Percentiles rank a stretch among this genome's conserved stretches.
phyloP scores from a whole-genome alignment of 345 rosid species.

The Murraya koenigii region DNA sequence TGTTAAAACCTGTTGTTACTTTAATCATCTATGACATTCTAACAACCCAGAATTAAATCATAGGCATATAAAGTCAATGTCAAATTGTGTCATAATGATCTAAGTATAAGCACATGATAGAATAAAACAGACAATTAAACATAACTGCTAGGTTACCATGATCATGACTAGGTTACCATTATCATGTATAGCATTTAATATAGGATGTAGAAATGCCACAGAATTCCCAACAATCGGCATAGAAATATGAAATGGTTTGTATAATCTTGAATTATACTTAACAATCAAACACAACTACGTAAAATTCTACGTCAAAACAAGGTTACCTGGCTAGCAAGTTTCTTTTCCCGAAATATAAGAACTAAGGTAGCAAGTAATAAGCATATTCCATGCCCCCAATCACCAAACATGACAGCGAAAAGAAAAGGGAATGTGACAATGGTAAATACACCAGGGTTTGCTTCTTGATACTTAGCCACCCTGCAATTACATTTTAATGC shows the following conservation, averaged over 20 bases:
- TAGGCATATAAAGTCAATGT: neutral
- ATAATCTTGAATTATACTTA: conserved; percentile 1
- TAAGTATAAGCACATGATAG: neutral
- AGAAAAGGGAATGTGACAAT: conserved; percentile 92
- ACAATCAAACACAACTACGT: neutral
- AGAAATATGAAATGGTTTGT: conserved; percentile 13
- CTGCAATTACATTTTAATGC: conserved; percentile 41
- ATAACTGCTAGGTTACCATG: neutral
- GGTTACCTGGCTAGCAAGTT: conserved; percentile 87
- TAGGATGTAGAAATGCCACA: neutral
- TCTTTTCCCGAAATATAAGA: conserved; percentile 76
- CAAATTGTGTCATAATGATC: neutral
- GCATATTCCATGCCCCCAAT: conserved; percentile 99
- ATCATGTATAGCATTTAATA: neutral
- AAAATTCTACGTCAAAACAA: neutral
- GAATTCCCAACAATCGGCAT: neutral
- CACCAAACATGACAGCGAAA: conserved; percentile 99
- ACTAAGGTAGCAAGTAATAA: conserved; percentile 70
- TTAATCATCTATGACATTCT: neutral
- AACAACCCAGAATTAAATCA: neutral
- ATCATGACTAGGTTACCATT: neutral
- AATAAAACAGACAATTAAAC: neutral
- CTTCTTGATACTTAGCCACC: conserved; percentile 91
- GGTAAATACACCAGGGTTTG: conserved; percentile 94
- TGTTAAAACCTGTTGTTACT: neutral